Base-by-base conservation (phyloP, 2,329 filamentous ascomycete genomes). In the Colletotrichum camelliae region DNA sequence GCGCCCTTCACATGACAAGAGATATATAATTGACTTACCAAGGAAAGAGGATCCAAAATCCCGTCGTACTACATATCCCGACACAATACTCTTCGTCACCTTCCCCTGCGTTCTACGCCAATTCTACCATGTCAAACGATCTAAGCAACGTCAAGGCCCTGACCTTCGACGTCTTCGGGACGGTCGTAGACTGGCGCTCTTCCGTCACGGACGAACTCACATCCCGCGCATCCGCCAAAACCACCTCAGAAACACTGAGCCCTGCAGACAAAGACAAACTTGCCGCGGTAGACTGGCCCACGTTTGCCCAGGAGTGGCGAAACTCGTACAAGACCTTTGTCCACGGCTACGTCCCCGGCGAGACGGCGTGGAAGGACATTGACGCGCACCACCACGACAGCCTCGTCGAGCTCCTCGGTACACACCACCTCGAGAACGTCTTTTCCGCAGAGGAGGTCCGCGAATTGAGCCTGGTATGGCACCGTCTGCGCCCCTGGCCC, bases 151-250 rank as follows among this genome's bases (percentile, higher is more conserved):
- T 91, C 77, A 91, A 91, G 78, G 93, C 90, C 9, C 86, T 96
- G 39, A 88, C 93, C 70, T 95, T 95, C 81, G 94, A 96, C 84
- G 90, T 95, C 79, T 96, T 96, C 83, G 94, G 94, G 78, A 97
- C 95, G 1, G 91, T 93, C 77, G 94, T 97, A 61, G 90, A 96
- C 86, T 96, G 94, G 94, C 93, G 94, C 72, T 87, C 87, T 52
- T 91, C 92, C 3, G 91, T 97, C 24, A 90, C 88, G 16, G 85
- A 88, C 10, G 90, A 91, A 70, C 89, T 97, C 64, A 82, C 85
- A 29, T 81, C 86, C 13, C 87, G 88, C 52, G 89, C 91, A 16
- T 81, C 84, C 33, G 83, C 86, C 73, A 89, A 90, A 79, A 81
- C 81, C 16, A 21, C 1, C 4, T 27, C 64, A 1, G 85, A 87